Evolutionary conservation across 2,329 filamentous ascomycete genomes (phyloP).

Genomic region (Trichothecium sympodiale): DNA sequence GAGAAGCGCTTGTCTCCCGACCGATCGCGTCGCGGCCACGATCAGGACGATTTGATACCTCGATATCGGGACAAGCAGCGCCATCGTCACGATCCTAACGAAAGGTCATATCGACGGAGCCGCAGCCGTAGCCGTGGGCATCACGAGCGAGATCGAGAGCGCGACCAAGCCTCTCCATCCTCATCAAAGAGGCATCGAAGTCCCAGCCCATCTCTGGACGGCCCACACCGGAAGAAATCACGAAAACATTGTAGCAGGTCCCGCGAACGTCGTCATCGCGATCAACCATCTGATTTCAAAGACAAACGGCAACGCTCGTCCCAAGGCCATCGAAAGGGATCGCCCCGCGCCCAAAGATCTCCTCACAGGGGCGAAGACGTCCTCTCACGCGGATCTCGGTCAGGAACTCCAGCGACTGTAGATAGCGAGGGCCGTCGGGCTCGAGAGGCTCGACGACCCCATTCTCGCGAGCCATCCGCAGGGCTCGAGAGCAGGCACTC

Average conservation of each 20-base stretch:
- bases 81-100: constrained; percentile 17
- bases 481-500: constrained; percentile 12
- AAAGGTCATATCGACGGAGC: constrained; percentile 20
- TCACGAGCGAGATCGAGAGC: constrained; percentile 19
- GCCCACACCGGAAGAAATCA: constrained; percentile 28
- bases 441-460: not conserved
- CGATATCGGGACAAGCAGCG: constrained; percentile 19
- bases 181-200: constrained; percentile 30
- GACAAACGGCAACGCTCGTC: constrained; percentile 20
- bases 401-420: not conserved
- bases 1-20: constrained; percentile 9
- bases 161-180: constrained; percentile 21
- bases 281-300: constrained; percentile 21
- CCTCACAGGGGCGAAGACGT: constrained; percentile 12
- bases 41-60: constrained; percentile 25
- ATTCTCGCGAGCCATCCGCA: constrained; percentile 1
- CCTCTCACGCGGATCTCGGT: constrained; percentile 10
- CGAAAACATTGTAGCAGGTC: constrained; percentile 24
- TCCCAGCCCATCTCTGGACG: constrained; percentile 26
- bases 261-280: constrained; percentile 22
- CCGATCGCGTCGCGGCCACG: constrained; percentile 16
- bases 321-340: constrained; percentile 18
- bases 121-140: constrained; percentile 12
- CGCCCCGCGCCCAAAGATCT: constrained; percentile 19
- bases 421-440: not conserved